phyloP scores from a whole-genome alignment of 2,329 filamentous ascomycete genomes.

The Sporothrix euskadiensis region DNA sequence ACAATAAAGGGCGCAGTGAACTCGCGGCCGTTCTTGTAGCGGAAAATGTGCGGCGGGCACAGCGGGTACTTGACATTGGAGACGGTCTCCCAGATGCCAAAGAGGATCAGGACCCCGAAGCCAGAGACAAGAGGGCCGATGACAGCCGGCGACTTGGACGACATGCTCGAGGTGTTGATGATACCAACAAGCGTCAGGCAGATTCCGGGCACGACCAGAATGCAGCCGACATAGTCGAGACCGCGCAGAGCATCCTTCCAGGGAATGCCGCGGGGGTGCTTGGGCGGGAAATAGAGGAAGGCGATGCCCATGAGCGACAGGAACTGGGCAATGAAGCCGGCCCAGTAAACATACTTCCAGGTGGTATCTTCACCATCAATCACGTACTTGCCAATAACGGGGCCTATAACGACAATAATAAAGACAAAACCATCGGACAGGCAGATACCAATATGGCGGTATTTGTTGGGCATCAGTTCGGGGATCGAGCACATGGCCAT shows the following conservation, averaged over 20 bases:
- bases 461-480: slow-evolving; percentile 29
- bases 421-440: slow-evolving; percentile 28
- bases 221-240: slow-evolving; percentile 27
- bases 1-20: slow-evolving; percentile 28
- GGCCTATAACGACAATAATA: slow-evolving; percentile 28
- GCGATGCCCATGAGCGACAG: slow-evolving; percentile 19
- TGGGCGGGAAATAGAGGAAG: slow-evolving; percentile 23
- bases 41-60: slow-evolving; percentile 49
- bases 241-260: slow-evolving; percentile 28
- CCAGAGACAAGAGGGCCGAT: neutral
- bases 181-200: slow-evolving; percentile 27
- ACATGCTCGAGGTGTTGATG: slow-evolving; percentile 13
- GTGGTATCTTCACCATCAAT: slow-evolving; percentile 5
- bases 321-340: slow-evolving; percentile 25
- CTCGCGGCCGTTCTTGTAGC: slow-evolving; percentile 43
- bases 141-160: slow-evolving; percentile 1
- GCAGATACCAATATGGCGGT: slow-evolving; percentile 27
- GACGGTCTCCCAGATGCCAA: slow-evolving; percentile 22
- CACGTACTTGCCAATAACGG: slow-evolving; percentile 22
- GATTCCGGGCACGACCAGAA: slow-evolving; percentile 25
- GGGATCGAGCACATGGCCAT: slow-evolving; percentile 27
- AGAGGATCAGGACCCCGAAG: slow-evolving; percentile 17
- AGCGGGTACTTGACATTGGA: slow-evolving; percentile 41
- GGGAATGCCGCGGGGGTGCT: slow-evolving; percentile 28
- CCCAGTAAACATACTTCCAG: slow-evolving; percentile 31